Conservation (phyloP, 106 monocot species). For the Amphibolis antarctica region DNA sequence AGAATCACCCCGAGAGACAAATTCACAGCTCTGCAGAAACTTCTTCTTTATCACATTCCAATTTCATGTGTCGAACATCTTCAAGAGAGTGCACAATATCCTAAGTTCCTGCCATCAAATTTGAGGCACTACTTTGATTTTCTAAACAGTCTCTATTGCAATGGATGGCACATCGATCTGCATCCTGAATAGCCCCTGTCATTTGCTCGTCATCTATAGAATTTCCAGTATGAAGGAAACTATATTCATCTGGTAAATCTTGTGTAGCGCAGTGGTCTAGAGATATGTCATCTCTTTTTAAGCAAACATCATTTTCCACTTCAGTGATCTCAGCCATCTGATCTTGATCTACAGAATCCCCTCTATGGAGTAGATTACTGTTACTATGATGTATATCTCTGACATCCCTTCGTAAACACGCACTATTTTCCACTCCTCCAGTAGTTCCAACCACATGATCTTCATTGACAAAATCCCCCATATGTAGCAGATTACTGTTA, state of each 20-base stretch:
- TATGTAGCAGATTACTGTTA: not conserved
- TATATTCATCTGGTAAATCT: conserved; percentile 1
- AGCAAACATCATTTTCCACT: conserved; percentile 2
- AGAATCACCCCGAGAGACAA: not conserved
- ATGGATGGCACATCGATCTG: not conserved
- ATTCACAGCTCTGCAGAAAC: not conserved
- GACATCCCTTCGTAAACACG: too few species aligned
- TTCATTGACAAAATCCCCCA: conserved; percentile 2
- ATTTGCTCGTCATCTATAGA: conserved; percentile 5
- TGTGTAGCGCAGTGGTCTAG: not conserved
- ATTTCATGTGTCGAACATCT: not conserved
- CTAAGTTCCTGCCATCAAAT: not conserved
- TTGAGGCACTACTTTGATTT: not conserved
- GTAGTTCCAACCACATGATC: not conserved
- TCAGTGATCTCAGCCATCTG: not conserved
- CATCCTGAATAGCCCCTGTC: not conserved
- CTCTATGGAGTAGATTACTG: not conserved
- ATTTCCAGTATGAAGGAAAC: not conserved
- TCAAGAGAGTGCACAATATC: not conserved
- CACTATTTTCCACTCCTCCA: too few species aligned
- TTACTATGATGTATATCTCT: too few species aligned
- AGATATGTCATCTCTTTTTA: conserved; percentile 2
- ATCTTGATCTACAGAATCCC: not conserved
- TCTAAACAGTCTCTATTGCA: not conserved
- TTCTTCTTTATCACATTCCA: not conserved